Evolutionary conservation across 257 asterid species (phyloP).

Genomic region (Solanum clarkiae): DNA sequence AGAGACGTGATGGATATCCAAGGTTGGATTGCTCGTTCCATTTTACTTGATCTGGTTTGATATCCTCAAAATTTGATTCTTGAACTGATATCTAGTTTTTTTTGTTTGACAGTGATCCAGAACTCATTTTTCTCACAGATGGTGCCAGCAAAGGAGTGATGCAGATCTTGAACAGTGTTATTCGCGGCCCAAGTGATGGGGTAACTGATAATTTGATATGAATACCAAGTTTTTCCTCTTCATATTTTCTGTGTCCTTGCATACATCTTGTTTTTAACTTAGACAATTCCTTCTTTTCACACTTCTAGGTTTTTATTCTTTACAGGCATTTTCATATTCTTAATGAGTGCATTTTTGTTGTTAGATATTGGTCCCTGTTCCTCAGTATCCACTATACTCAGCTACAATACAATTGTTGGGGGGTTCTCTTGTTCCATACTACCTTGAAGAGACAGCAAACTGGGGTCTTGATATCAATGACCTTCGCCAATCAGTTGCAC

Average conservation of each 20-base stretch:
- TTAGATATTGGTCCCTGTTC: constrained; percentile 94
- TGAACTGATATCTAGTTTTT: constrained; percentile 1
- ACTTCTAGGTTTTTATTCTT: background rate
- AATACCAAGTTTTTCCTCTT: background rate
- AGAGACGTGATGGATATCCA: constrained; percentile 98
- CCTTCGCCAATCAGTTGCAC: constrained; percentile 74
- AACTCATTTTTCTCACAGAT: constrained; percentile 85
- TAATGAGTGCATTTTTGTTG: background rate
- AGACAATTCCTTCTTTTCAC: background rate
- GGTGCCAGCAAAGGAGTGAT: constrained; percentile 99
- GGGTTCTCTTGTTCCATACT: constrained; percentile 90
- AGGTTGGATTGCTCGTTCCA: constrained; percentile 34
- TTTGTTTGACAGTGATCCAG: constrained; percentile 71
- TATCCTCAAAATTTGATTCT: background rate
- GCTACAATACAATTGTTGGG: constrained; percentile 83
- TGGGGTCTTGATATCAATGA: constrained; percentile 87
- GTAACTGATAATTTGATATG: constrained; percentile 24
- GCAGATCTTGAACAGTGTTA: constrained; percentile 67
- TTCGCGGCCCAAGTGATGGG: constrained; percentile 70
- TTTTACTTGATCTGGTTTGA: background rate
- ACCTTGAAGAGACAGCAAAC: constrained; percentile 94
- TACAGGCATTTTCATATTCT: background rate
- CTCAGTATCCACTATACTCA: constrained; percentile 95
- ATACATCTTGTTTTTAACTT: background rate
- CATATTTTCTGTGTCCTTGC: background rate